Conservation (phyloP, 225 moss, liverwort and hornwort genomes). For the Takakia lepidozioides region DNA sequence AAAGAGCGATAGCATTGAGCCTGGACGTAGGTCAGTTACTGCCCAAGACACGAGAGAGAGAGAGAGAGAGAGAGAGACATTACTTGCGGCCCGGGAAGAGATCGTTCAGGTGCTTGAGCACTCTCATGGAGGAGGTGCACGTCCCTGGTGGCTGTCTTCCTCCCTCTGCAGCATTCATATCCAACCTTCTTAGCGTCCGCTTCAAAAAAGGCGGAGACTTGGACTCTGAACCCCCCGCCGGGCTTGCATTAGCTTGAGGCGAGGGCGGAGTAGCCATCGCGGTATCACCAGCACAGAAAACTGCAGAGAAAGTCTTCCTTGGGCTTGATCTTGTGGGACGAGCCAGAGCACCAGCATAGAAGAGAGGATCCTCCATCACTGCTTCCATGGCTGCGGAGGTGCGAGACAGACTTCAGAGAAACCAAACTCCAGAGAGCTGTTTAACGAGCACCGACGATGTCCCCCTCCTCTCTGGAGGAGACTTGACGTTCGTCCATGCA, state of each 20-base stretch:
- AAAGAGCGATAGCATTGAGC: background rate
- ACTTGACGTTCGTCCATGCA: too few relatives aligned
- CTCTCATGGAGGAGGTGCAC: slow-evolving; percentile 10
- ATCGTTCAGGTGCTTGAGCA: slow-evolving; percentile 31
- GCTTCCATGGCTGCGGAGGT: too few relatives aligned
- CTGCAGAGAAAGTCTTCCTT: slow-evolving; percentile 17
- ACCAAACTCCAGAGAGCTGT: too few relatives aligned
- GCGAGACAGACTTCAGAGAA: too few relatives aligned
- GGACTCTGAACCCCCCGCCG: slow-evolving; percentile 5
- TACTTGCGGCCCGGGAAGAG: slow-evolving; percentile 38
- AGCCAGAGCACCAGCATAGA: slow-evolving; percentile 13
- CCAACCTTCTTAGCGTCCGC: slow-evolving; percentile 17
- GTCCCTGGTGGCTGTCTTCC: slow-evolving; percentile 5
- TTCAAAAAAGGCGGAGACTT: slow-evolving; percentile 21
- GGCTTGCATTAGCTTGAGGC: background rate
- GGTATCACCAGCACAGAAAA: slow-evolving; percentile 15
- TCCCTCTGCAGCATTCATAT: slow-evolving; percentile 1
- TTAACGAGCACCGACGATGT: too few relatives aligned
- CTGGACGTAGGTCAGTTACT: background rate
- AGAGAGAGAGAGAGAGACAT: background rate
- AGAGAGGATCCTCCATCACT: too few relatives aligned
- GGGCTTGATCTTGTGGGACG: slow-evolving; percentile 23
- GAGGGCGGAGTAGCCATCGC: slow-evolving; percentile 4
- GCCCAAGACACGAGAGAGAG: too few relatives aligned
- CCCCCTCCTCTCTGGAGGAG: too few relatives aligned